Evolutionary conservation across 345 rosid genomes (phyloP).

Genomic region (Excoecaria cochinchinensis): DNA sequence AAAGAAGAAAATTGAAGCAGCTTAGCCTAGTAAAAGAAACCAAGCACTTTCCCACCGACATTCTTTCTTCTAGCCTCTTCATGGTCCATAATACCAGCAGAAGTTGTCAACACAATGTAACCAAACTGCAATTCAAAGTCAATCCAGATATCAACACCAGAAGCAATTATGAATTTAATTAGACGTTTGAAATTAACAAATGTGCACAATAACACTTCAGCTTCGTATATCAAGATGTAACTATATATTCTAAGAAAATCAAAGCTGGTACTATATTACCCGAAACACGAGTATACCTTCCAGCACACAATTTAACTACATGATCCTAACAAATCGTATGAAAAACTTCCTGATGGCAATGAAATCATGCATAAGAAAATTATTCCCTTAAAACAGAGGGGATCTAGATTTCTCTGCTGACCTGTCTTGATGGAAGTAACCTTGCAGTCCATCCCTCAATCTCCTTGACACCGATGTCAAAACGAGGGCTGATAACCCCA

Average conservation of each 20-base stretch:
- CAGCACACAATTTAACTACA: neutral
- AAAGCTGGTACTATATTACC: neutral
- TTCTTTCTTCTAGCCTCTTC: conserved; percentile 41
- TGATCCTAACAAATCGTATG: neutral
- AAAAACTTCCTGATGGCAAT: no score
- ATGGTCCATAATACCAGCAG: conserved; percentile 38
- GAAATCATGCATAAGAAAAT: neutral
- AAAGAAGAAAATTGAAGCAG: neutral
- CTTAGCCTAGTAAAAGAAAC: conserved; percentile 29
- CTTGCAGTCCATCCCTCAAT: conserved; percentile 37
- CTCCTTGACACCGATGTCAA: conserved; percentile 37
- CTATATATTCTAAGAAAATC: neutral
- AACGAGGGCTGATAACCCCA: conserved; percentile 39
- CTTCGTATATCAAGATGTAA: neutral
- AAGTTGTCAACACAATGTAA: conserved; percentile 34
- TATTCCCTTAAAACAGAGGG: neutral
- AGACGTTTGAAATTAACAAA: neutral
- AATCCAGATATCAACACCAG: neutral
- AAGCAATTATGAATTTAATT: neutral
- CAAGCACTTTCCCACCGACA: conserved; percentile 39
- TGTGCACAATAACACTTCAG: no score
- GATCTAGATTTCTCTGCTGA: neutral
- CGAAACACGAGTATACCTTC: neutral
- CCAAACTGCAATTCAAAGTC: conserved; percentile 28
- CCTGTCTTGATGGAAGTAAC: conserved; percentile 38